A percentile compares a stretch with the other conserved stretches of the same genome.
These are phyloP conservation scores for Austroboletus olivaceoglutinosus DNA, from an alignment of 1,284 basidiomycete genomes.

Conservation along the genomic window DNA sequence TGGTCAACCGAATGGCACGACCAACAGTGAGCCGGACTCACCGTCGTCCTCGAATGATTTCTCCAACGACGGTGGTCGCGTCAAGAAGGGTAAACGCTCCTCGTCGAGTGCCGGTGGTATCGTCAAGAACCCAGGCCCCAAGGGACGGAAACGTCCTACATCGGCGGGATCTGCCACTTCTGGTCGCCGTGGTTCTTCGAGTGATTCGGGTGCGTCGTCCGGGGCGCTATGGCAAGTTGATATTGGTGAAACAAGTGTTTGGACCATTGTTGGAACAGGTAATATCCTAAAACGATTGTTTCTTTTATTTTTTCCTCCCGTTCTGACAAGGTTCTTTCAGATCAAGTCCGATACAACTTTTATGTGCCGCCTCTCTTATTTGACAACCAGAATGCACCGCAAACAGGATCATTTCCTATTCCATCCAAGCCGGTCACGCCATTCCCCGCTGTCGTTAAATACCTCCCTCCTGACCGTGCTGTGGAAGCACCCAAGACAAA, in stretches of 20 bases:
- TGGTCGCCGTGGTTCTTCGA: constrained; percentile 58
- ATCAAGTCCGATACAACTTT: constrained; percentile 89
- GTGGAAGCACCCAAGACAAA: constrained; percentile 69
- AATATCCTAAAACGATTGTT: constrained; percentile 23
- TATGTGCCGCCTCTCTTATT: constrained; percentile 84
- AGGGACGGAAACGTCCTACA: constrained; percentile 67
- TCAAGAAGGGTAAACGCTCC: constrained; percentile 73
- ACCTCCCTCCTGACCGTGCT: constrained; percentile 80
- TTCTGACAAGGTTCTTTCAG: constrained; percentile 37
- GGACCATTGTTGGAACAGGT: constrained; percentile 92
- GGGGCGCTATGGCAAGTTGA: constrained; percentile 85
- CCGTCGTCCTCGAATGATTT: constrained; percentile 66
- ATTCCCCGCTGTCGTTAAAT: constrained; percentile 81
- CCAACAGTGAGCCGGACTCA: constrained; percentile 66
- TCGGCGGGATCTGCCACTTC: constrained; percentile 72
- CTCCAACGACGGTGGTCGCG: constrained; percentile 77
- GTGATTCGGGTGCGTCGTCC: constrained; percentile 65
- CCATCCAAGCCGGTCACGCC: constrained; percentile 83
- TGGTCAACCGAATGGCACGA: constrained; percentile 36
- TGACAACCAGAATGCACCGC: constrained; percentile 67
- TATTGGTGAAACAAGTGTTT: constrained; percentile 86
- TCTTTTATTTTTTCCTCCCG: background rate
- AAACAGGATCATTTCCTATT: constrained; percentile 67
- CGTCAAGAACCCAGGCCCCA: constrained; percentile 54
- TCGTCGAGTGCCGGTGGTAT: constrained; percentile 70